Base-by-base conservation (phyloP, 1,284 basidiomycete genomes). In the Mycosarcoma maydis region DNA sequence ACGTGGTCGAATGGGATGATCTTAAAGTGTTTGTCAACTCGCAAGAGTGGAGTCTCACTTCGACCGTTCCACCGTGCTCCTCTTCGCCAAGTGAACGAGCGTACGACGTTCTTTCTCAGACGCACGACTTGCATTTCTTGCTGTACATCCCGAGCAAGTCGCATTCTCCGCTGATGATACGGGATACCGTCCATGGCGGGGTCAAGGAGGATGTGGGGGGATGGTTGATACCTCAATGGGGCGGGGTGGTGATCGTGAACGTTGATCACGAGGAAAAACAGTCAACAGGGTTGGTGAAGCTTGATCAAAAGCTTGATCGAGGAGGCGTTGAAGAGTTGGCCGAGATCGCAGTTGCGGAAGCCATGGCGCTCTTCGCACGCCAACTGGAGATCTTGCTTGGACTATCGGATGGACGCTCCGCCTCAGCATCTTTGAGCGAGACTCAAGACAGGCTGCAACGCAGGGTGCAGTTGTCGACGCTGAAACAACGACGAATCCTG, bases 201-300 rank as follows among this genome's bases (percentile, higher is more conserved):
- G 50, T 33, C 6, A 50, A 55, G 16, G 24, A 46, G 14, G 39
- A 11, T 2, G 23, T 72, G 9, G 60, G 57, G 3, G 87, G 90
- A 9, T 98, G 98, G 85, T 86, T 97, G 22, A 86, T 96, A 2
- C 95, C 96, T 0, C 95, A 98, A 83, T 96, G 92, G 90, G 95
- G 96, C 36, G 90, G 92, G 14, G 90, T 98, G 42, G 87, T 91
- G 50, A 86, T 98, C 47, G 83, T 89, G 71, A 93, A 96, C 13
- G 22, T 29, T 9, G 30, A 42, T 1, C 41, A 48, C 14, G 24
- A 20, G 5, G 14, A 8, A 8, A 22, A 30, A 14, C 11, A 10
- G 4, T 2, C 5, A 7, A 37, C n/a, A 14, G 34, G 24, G 8
- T 14, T 48, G 27, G 10, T 37, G 6, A 16, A 19, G n/a, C 32